These are phyloP conservation scores for Solanum phureja DNA, from an alignment of 257 asterid genomes.

Conservation along the genomic window DNA sequence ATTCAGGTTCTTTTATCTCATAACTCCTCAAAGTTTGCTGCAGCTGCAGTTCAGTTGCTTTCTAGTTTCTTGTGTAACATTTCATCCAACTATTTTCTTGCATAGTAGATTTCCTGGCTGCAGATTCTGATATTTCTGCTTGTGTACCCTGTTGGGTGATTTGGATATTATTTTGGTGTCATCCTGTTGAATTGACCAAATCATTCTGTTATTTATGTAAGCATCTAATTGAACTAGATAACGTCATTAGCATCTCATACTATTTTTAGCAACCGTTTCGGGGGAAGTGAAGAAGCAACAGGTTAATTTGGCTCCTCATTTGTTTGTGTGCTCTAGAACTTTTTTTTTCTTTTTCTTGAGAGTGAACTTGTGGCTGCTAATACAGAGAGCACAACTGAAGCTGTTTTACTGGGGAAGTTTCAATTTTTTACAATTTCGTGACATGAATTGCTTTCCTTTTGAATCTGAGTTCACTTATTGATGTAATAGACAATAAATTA, in stretches of 20 bases:
- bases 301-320: not conserved
- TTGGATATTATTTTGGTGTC: not conserved
- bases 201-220: not conserved
- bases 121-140: not conserved
- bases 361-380: not conserved
- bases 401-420: not conserved
- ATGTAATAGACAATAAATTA: not conserved
- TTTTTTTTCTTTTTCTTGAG: not conserved
- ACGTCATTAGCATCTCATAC: not conserved
- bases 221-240: not conserved
- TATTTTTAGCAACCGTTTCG: not conserved
- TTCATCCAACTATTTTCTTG: not conserved
- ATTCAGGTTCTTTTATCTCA: constrained; percentile 53
- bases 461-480: not conserved
- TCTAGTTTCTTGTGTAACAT: not conserved
- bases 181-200: not conserved
- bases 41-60: not conserved
- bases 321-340: not conserved
- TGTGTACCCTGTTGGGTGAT: not conserved
- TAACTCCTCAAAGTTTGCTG: not conserved
- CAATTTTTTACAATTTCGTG: not conserved
- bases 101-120: not conserved
- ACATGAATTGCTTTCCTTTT: not conserved
- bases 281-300: not conserved
- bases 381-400: not conserved